phyloP scores from a whole-genome alignment of 495 filamentous ascomycete species.

The Chaetomidium leptoderma region DNA sequence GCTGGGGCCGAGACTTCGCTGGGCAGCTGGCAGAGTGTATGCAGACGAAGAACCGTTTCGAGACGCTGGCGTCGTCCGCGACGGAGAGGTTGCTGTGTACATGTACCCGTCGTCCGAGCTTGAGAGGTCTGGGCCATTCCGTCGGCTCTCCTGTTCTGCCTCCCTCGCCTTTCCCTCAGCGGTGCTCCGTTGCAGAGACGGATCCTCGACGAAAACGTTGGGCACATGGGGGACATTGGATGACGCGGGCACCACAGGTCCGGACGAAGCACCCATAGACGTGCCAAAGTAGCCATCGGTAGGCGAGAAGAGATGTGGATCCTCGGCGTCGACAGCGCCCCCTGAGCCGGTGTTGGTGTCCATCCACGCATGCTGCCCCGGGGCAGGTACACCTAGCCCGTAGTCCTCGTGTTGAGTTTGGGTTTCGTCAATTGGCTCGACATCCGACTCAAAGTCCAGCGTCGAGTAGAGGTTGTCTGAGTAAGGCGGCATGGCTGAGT shows the following conservation, averaged over 20 bases:
- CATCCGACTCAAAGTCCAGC: slow-evolving; percentile 36
- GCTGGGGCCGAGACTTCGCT: neutral
- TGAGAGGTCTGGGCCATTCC: slow-evolving; percentile 4
- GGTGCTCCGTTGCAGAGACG: slow-evolving; percentile 32
- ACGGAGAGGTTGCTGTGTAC: slow-evolving; percentile 3
- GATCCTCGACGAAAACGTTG: slow-evolving; percentile 42
- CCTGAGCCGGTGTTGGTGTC: neutral
- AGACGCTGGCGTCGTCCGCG: slow-evolving; percentile 8
- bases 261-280: neutral
- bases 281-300: slow-evolving; percentile 41
- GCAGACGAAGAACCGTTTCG: neutral
- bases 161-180: slow-evolving; percentile 42
- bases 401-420: neutral
- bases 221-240: slow-evolving; percentile 39
- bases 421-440: slow-evolving; percentile 16
- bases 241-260: slow-evolving; percentile 17
- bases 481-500: slow-evolving; percentile 40
- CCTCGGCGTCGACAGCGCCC: slow-evolving; percentile 20
- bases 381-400: neutral
- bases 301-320: slow-evolving; percentile 36
- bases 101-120: neutral
- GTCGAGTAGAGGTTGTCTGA: slow-evolving; percentile 45
- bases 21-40: slow-evolving; percentile 3
- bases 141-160: slow-evolving; percentile 32
- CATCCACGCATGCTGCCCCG: neutral